phyloP scores from a whole-genome alignment of 1,284 basidiomycete species.

The Cystobasidiaceae sp. region DNA sequence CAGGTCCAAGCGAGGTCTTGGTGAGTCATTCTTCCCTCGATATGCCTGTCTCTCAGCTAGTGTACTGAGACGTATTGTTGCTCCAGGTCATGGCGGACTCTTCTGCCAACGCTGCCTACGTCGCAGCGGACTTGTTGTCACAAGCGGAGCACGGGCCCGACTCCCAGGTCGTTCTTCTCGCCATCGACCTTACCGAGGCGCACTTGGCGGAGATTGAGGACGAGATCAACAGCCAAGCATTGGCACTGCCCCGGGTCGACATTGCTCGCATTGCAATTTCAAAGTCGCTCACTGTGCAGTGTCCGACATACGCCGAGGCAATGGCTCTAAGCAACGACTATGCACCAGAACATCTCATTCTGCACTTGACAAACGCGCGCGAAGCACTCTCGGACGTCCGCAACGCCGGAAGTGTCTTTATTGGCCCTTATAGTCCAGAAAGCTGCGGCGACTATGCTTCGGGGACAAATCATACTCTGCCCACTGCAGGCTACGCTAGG shows the following conservation, averaged over 20 bases:
- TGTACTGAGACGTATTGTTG: conserved; percentile 30
- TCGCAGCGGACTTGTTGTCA: conserved; percentile 91
- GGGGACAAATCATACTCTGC: conserved; percentile 90
- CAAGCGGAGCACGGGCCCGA: conserved; percentile 98
- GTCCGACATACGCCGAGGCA: conserved; percentile 64
- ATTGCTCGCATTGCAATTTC: conserved; percentile 86
- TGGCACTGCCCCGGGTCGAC: conserved; percentile 75
- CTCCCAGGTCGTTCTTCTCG: conserved; percentile 92
- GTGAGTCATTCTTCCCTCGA: conserved; percentile 54
- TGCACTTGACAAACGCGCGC: conserved; percentile 71
- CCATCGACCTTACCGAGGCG: conserved; percentile 61
- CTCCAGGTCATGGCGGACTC: conserved; percentile 83
- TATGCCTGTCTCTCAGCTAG: background rate
- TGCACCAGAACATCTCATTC: conserved; percentile 91
- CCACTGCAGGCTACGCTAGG: conserved; percentile 71
- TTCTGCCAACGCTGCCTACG: conserved; percentile 78
- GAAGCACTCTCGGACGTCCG: conserved; percentile 63
- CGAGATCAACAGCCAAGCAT: conserved; percentile 84
- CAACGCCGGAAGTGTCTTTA: conserved; percentile 94
- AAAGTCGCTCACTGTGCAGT: conserved; percentile 84
- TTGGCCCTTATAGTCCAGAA: conserved; percentile 89
- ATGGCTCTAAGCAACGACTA: conserved; percentile 92
- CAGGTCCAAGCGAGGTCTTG: conserved; percentile 92
- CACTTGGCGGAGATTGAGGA: conserved; percentile 69
- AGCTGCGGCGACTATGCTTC: conserved; percentile 97